These are phyloP conservation scores for thale cress (Arabidopsis thaliana) DNA, from an alignment of 345 rosid species.

Conservation along the genomic window TAIR10.1 NC_003076.8:26358501-26359000, in stretches of 20 bases:
- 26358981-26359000: constrained; percentile 82
- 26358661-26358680: constrained; percentile 32
- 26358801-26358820: constrained; percentile 68
- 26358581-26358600: no score
- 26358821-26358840: constrained; percentile 70
- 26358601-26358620: background rate
- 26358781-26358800: constrained; percentile 72
- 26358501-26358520: constrained; percentile 46
- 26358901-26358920: background rate
- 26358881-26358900: background rate
- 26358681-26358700: constrained; percentile 45
- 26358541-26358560: background rate
- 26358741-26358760: constrained; percentile 23
- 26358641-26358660: background rate
- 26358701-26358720: constrained; percentile 20
- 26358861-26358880: constrained; percentile 53
- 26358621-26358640: background rate
- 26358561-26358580: background rate
- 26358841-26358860: constrained; percentile 80
- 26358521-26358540: constrained; percentile 41
- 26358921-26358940: background rate
- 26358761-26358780: constrained; percentile 56
- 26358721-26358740: constrained; percentile 35
- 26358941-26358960: constrained; percentile 52
- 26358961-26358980: constrained; percentile 88